Conservation (phyloP, 177 flowering plant genomes). For the Tripterygium wilfordii region DNA sequence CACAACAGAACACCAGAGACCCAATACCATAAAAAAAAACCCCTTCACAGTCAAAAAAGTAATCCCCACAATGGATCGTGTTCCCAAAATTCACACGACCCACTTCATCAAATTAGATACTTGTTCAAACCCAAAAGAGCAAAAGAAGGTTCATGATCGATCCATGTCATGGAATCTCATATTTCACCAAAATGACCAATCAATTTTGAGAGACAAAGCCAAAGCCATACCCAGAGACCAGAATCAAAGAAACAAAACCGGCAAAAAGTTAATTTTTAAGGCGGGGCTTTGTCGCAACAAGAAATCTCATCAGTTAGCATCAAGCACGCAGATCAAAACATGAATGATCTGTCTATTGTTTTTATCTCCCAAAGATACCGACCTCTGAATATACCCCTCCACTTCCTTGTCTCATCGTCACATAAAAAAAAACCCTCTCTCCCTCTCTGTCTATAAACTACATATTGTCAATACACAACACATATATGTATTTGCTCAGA, state of each 20-base stretch:
- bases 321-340: constrained; percentile 63
- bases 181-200: constrained; percentile 7
- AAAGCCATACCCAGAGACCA: too few relatives aligned
- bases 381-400: constrained; percentile 47
- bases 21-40: too few relatives aligned
- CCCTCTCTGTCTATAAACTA: constrained; percentile 1
- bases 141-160: background rate
- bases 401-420: too few relatives aligned
- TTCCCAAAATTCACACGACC: too few relatives aligned
- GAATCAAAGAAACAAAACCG: constrained; percentile 48
- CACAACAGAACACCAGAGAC: too few relatives aligned
- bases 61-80: too few relatives aligned
- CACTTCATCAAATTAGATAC: background rate
- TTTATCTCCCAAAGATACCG: constrained; percentile 47
- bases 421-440: too few relatives aligned
- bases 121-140: background rate
- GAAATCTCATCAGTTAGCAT: too few relatives aligned
- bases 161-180: constrained; percentile 9
- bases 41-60: too few relatives aligned
- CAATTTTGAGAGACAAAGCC: constrained; percentile 24
- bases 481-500: constrained; percentile 10
- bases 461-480: too few relatives aligned
- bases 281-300: constrained; percentile 33
- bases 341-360: too few relatives aligned
- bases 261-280: constrained; percentile 26